These are phyloP conservation scores for Uncinocarpus reesii DNA, from an alignment of 2,329 filamentous ascomycete species.

Conservation along the genomic window DNA sequence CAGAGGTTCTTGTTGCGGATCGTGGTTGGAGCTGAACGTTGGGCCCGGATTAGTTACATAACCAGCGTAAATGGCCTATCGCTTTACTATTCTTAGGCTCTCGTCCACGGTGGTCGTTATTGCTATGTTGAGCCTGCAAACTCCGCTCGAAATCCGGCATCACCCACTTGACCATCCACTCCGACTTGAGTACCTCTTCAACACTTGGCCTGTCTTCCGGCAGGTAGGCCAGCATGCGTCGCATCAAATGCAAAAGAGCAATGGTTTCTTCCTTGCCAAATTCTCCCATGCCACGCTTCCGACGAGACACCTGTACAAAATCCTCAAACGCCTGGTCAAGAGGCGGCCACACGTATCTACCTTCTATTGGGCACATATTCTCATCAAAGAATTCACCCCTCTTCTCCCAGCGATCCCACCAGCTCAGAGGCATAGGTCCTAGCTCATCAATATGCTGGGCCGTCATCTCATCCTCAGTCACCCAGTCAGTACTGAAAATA, in stretches of 20 bases:
- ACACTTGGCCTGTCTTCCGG: constrained; percentile 13
- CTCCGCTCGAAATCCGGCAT: constrained; percentile 11
- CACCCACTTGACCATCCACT: constrained; percentile 17
- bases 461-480: constrained; percentile 10
- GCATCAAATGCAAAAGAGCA: background rate
- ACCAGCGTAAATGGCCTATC: too few relatives aligned
- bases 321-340: constrained; percentile 19
- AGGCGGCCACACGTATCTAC: constrained; percentile 15
- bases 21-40: too few relatives aligned
- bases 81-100: background rate
- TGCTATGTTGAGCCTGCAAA: background rate
- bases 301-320: constrained; percentile 16
- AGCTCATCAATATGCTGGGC: constrained; percentile 18
- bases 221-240: constrained; percentile 12
- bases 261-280: background rate
- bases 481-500: constrained; percentile 14
- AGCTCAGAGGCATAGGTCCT: constrained; percentile 17
- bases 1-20: too few relatives aligned
- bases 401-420: constrained; percentile 19
- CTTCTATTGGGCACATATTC: constrained; percentile 13
- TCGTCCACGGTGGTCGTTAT: too few relatives aligned
- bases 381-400: constrained; percentile 16
- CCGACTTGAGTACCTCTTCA: constrained; percentile 13
- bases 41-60: too few relatives aligned
- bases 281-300: constrained; percentile 4